Evolutionary conservation across 2,329 filamentous ascomycete species (phyloP).

Genomic region (Fusarium cyanostomum): DNA sequence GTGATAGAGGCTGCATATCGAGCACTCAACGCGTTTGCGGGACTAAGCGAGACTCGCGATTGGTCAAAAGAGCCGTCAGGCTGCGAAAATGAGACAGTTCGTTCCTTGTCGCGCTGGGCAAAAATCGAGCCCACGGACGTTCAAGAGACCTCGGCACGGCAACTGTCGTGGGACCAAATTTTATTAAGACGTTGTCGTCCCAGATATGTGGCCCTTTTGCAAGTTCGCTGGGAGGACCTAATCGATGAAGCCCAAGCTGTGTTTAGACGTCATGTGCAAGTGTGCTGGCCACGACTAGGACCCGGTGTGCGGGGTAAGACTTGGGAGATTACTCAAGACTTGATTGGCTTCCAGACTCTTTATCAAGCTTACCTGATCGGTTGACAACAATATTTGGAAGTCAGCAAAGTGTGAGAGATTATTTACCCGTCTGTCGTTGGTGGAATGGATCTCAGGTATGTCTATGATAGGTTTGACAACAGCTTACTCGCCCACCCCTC

Average conservation of each 20-base stretch:
- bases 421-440: no score
- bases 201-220: neutral
- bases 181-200: neutral
- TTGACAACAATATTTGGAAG: no score
- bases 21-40: neutral
- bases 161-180: neutral
- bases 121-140: neutral
- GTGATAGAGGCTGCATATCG: constrained; percentile 15
- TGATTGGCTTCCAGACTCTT: no score
- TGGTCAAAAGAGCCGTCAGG: neutral
- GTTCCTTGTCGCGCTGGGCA: neutral
- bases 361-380: no score
- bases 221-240: neutral
- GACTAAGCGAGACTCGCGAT: neutral
- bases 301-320: no score
- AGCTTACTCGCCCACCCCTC: no score
- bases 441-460: no score
- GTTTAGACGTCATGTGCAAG: no score
- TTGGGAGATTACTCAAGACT: no score
- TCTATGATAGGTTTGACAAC: no score
- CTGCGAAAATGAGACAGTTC: neutral
- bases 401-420: no score
- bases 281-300: no score
- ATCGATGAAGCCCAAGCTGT: neutral
- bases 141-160: neutral